phyloP scores from a whole-genome alignment of 768 basidiomycete genomes.

The Trametes coccinea region DNA sequence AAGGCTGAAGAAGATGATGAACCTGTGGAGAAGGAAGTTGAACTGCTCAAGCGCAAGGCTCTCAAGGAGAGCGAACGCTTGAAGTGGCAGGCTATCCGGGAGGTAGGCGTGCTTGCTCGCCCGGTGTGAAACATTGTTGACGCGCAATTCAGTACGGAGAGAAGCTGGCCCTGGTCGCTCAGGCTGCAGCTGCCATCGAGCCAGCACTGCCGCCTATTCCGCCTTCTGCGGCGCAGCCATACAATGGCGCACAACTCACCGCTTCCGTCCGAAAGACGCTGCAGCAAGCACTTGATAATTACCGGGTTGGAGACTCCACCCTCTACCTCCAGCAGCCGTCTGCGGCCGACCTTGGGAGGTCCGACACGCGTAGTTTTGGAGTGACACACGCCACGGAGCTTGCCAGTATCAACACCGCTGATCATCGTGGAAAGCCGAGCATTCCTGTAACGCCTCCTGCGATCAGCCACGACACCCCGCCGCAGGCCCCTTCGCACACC shows the following conservation, averaged over 20 bases:
- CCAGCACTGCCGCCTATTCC: conserved; percentile 67
- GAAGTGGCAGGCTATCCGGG: conserved; percentile 82
- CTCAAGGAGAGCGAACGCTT: conserved; percentile 69
- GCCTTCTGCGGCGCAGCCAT: conserved; percentile 55
- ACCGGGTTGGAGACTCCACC: conserved; percentile 64
- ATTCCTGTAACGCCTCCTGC: conserved; percentile 48
- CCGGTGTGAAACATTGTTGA: conserved; percentile 7
- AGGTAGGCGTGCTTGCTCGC: conserved; percentile 46
- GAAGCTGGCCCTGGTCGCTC: conserved; percentile 71
- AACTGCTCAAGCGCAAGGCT: conserved; percentile 73
- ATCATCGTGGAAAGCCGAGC: conserved; percentile 32
- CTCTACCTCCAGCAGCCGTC: conserved; percentile 45
- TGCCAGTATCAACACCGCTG: conserved; percentile 47
- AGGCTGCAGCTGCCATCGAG: conserved; percentile 66
- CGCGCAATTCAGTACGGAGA: conserved; percentile 63
- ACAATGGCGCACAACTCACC: conserved; percentile 61
- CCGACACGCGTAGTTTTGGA: conserved; percentile 81
- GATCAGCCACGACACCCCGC: conserved; percentile 16
- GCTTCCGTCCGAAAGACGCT: conserved; percentile 72
- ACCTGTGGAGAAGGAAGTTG: conserved; percentile 66
- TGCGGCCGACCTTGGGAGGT: conserved; percentile 60
- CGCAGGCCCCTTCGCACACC: conserved; percentile 18
- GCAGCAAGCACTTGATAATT: conserved; percentile 78
- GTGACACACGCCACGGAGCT: conserved; percentile 81
- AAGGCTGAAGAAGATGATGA: conserved; percentile 66